These are phyloP conservation scores for Limtongia smithiae DNA, from an alignment of 805 yeast genomes.

Conservation along the genomic window DNA sequence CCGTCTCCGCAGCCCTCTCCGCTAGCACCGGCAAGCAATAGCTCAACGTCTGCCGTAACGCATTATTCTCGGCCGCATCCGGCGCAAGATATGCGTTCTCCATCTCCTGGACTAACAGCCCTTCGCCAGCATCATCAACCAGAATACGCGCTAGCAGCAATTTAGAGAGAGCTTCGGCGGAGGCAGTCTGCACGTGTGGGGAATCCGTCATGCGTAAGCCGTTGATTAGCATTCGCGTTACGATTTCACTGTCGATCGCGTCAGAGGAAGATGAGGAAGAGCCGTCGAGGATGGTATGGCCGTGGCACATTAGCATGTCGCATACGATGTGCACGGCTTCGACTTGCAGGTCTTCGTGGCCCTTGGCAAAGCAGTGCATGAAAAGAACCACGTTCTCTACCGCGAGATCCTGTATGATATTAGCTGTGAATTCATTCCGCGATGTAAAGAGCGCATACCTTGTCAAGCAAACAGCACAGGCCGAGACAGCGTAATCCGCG, in stretches of 20 bases:
- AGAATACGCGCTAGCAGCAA: conserved; percentile 73
- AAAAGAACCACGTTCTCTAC: conserved; percentile 59
- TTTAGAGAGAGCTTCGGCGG: conserved; percentile 85
- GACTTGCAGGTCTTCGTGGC: conserved; percentile 58
- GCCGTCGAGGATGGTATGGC: conserved; percentile 59
- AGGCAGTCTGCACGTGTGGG: conserved; percentile 68
- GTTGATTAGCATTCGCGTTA: conserved; percentile 37
- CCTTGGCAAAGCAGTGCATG: conserved; percentile 66
- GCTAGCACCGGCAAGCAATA: conserved; percentile 73
- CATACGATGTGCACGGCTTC: conserved; percentile 67
- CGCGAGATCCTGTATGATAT: conserved; percentile 56
- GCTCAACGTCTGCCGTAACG: conserved; percentile 71
- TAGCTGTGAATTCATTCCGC: conserved; percentile 10
- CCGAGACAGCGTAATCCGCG: conserved; percentile 76
- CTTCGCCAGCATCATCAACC: conserved; percentile 52
- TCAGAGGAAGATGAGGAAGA: no score
- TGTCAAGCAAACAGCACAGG: conserved; percentile 68
- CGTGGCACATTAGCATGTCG: conserved; percentile 76
- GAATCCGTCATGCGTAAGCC: conserved; percentile 37
- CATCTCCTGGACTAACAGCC: conserved; percentile 8
- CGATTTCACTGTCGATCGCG: conserved; percentile 17
- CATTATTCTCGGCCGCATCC: conserved; percentile 55
- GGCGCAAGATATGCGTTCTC: conserved; percentile 63
- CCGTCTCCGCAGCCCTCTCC: conserved; percentile 1
- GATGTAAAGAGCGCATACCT: conserved; percentile 1